A percentile compares a stretch with the other conserved stretches of the same genome.
Evolutionary conservation across 805 yeast species (phyloP).

Genomic region (Cyberlindnera euphorbiiphila): DNA sequence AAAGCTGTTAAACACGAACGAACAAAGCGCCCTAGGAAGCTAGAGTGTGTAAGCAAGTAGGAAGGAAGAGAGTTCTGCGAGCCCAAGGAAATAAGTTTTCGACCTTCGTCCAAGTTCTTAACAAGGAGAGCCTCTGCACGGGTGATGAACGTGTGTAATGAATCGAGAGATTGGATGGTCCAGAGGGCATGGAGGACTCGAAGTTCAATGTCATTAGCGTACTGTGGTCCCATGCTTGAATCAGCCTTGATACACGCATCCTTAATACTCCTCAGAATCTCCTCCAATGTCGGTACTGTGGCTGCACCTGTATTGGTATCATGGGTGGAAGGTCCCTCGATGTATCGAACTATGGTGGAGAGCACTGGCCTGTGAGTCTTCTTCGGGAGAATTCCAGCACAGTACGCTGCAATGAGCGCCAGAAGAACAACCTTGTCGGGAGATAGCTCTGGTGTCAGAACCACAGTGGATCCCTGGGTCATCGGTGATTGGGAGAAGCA

Average conservation of each 20-base stretch:
- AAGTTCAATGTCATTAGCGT: slow-evolving; percentile 30
- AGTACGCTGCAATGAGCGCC: slow-evolving; percentile 44
- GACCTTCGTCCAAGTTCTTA: slow-evolving; percentile 34
- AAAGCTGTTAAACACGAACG: slow-evolving; percentile 36
- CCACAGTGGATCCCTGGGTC: too few relatives aligned
- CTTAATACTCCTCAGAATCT: slow-evolving; percentile 27
- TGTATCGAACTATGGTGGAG: slow-evolving; percentile 39
- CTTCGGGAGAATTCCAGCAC: slow-evolving; percentile 38
- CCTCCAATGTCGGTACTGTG: slow-evolving; percentile 33
- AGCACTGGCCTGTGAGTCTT: slow-evolving; percentile 37
- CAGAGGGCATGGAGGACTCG: slow-evolving; percentile 39
- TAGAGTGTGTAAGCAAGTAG: slow-evolving; percentile 32
- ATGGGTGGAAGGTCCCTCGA: slow-evolving; percentile 32
- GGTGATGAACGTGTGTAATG: slow-evolving; percentile 37
- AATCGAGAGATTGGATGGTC: slow-evolving; percentile 46
- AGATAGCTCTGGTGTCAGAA: slow-evolving; percentile 40
- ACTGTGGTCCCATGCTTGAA: slow-evolving; percentile 17
- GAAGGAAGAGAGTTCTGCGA: slow-evolving; percentile 15
- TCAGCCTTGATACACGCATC: slow-evolving; percentile 21
- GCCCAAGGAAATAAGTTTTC: slow-evolving; percentile 20
- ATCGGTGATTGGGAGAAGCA: too few relatives aligned
- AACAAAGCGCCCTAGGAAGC: slow-evolving; percentile 46
- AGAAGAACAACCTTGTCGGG: slow-evolving; percentile 53
- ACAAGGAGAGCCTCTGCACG: slow-evolving; percentile 32
- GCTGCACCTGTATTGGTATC: slow-evolving; percentile 22